A percentile compares a stretch with the other conserved stretches of the same genome.
Conservation (phyloP, 169 alveolate genomes). For the Eimeria acervulina region DNA sequence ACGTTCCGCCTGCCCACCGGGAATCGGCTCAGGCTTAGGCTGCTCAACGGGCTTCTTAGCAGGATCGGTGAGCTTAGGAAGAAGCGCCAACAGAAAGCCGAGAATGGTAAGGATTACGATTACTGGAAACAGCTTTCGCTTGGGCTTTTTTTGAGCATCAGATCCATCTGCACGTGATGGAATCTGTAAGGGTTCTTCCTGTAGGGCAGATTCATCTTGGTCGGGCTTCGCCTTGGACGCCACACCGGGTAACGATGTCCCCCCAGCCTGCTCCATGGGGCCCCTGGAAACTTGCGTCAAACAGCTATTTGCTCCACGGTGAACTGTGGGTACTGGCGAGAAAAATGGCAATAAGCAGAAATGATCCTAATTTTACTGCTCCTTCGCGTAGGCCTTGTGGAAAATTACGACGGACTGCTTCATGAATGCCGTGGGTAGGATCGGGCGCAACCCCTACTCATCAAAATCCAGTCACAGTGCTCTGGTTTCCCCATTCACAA, state of each 20-base stretch:
- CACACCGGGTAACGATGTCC: neutral
- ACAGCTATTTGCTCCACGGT: constrained; percentile 6
- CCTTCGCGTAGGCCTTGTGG: neutral
- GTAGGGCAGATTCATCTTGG: neutral
- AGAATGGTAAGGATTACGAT: neutral
- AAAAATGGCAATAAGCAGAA: neutral
- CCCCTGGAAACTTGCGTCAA: neutral
- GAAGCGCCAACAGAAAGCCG: neutral
- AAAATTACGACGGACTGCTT: neutral
- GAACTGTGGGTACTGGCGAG: neutral
- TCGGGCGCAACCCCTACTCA: neutral
- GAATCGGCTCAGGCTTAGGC: neutral
- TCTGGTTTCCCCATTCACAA: neutral
- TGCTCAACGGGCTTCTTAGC: neutral
- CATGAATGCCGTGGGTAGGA: neutral
- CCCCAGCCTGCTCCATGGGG: constrained; percentile 49
- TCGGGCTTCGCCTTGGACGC: neutral
- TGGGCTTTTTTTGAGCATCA: neutral
- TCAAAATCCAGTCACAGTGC: neutral
- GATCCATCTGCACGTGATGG: neutral
- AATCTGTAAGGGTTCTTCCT: neutral
- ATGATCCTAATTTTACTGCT: neutral
- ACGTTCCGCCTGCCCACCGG: neutral
- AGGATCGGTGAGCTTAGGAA: neutral
- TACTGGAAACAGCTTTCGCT: neutral